Conservation (phyloP, 1,139 yeast genomes). For the Tardiomyces depauwii region DNA sequence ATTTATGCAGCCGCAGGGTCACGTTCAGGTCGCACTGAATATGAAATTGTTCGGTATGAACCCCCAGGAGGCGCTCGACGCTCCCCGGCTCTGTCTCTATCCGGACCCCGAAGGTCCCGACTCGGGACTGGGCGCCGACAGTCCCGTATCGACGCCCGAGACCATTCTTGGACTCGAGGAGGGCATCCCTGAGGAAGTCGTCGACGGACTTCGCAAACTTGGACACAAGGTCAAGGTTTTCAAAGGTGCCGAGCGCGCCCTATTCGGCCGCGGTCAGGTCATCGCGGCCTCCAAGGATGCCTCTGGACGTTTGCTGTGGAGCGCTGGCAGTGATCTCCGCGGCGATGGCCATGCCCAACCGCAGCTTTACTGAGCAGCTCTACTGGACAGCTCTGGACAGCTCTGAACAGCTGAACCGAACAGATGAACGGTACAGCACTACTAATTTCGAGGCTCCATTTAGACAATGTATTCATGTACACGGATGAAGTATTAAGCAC, state of each 20-base stretch:
- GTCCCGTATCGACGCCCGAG: conserved; percentile 45
- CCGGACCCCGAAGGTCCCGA: conserved; percentile 38
- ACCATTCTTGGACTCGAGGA: conserved; percentile 59
- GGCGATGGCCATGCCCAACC: conserved; percentile 79
- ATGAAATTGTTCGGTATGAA: conserved; percentile 50
- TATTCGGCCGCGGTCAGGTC: conserved; percentile 68
- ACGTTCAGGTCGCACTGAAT: conserved; percentile 65
- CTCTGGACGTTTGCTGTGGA: conserved; percentile 36
- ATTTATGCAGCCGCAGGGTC: conserved; percentile 80
- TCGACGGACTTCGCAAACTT: conserved; percentile 33
- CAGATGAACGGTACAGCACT: no score
- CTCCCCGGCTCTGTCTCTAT: conserved; percentile 58
- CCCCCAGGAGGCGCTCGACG: conserved; percentile 68
- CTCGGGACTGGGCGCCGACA: conserved; percentile 50
- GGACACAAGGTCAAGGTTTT: conserved; percentile 50
- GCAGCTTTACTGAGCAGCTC: conserved; percentile 19
- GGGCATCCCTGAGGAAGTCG: conserved; percentile 39
- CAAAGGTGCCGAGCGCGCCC: conserved; percentile 34
- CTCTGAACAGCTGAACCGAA: no score
- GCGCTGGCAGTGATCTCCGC: conserved; percentile 68
- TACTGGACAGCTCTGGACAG: no score
- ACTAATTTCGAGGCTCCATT: no score
- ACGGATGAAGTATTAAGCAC: not conserved
- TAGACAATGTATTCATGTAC: not conserved
- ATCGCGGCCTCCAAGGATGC: conserved; percentile 34